Percentiles rank a stretch among this genome's conserved stretches.
These are phyloP conservation scores for Acephala macrosclerotiorum DNA, from an alignment of 2,329 filamentous ascomycete genomes.

Conservation along the genomic window DNA sequence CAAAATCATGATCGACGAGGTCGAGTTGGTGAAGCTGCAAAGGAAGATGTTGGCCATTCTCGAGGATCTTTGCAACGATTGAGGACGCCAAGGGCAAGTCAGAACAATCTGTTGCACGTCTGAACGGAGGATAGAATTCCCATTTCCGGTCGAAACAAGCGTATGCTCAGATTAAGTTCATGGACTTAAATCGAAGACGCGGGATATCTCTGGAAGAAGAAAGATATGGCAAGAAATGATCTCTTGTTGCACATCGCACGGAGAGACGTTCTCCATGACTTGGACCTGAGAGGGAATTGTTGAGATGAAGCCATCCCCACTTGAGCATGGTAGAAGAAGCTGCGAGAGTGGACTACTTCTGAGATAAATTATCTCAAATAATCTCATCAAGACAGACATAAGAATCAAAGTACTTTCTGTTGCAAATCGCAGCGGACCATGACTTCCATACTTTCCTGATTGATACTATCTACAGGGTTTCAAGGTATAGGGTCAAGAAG, in stretches of 20 bases:
- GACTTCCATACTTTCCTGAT: slow-evolving; percentile 20
- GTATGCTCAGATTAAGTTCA: slow-evolving; percentile 10
- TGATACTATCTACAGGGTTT: slow-evolving; percentile 17
- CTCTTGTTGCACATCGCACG: slow-evolving; percentile 27
- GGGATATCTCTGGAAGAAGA: slow-evolving; percentile 8
- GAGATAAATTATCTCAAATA: slow-evolving; percentile 9
- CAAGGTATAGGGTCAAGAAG: slow-evolving; percentile 4
- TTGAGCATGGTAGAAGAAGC: neutral
- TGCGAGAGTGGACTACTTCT: slow-evolving; percentile 11
- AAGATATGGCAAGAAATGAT: neutral
- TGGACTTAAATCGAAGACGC: neutral
- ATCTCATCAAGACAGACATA: slow-evolving; percentile 7
- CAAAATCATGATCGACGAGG: slow-evolving; percentile 46
- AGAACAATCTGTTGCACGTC: slow-evolving; percentile 31
- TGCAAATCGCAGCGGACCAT: slow-evolving; percentile 25
- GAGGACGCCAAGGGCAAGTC: slow-evolving; percentile 18
- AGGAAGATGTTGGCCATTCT: slow-evolving; percentile 56
- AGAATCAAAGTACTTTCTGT: slow-evolving; percentile 12
- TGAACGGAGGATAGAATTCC: slow-evolving; percentile 27
- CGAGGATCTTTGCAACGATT: slow-evolving; percentile 55
- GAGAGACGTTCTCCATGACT: slow-evolving; percentile 22
- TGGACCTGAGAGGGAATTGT: neutral
- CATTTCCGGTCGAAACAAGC: slow-evolving; percentile 4
- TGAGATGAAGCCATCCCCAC: slow-evolving; percentile 11
- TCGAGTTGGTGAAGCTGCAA: slow-evolving; percentile 53